Conservation (phyloP, 2,329 filamentous ascomycete species). For the Ophiostoma angusticollis region DNA sequence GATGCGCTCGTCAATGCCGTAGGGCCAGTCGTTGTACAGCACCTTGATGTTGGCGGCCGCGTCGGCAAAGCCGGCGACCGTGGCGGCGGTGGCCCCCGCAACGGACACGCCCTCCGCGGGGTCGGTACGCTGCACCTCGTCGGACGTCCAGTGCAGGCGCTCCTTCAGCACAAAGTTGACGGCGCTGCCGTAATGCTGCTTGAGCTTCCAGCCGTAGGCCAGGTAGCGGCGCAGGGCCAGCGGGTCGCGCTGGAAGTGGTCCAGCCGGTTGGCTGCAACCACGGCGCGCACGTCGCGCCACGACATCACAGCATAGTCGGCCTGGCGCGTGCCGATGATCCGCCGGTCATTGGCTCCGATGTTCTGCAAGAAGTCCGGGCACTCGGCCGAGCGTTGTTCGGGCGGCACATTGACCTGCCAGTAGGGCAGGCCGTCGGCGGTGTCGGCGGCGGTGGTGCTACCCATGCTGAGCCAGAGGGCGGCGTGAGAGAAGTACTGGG, state of each 20-base stretch:
- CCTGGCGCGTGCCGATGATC: constrained; percentile 60
- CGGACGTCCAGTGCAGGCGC: constrained; percentile 55
- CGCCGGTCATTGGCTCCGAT: constrained; percentile 53
- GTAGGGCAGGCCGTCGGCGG: constrained; percentile 37
- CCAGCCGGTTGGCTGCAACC: constrained; percentile 53
- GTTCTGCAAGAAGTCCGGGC: constrained; percentile 56
- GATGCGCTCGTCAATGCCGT: constrained; percentile 66
- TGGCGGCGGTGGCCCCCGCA: constrained; percentile 15
- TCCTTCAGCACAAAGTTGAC: constrained; percentile 62
- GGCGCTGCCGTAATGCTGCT: constrained; percentile 58
- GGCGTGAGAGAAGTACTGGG: neutral
- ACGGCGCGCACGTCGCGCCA: constrained; percentile 60
- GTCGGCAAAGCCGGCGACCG: constrained; percentile 20
- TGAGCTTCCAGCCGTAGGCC: constrained; percentile 51
- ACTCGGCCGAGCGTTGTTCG: constrained; percentile 47
- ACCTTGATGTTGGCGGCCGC: constrained; percentile 30
- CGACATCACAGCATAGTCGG: constrained; percentile 44
- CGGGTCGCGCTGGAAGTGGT: constrained; percentile 63
- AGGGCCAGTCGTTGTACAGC: constrained; percentile 87
- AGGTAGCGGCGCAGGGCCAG: constrained; percentile 69
- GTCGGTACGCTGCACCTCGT: constrained; percentile 22
- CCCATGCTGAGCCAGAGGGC: neutral
- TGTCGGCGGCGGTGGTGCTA: neutral
- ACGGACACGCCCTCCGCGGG: too few species aligned
- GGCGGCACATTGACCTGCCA: constrained; percentile 73